Evolutionary conservation across 345 rosid genomes (phyloP), one percentile per base, ranked within the genome.

Genomic region (Dovyalis caffra): DNA sequence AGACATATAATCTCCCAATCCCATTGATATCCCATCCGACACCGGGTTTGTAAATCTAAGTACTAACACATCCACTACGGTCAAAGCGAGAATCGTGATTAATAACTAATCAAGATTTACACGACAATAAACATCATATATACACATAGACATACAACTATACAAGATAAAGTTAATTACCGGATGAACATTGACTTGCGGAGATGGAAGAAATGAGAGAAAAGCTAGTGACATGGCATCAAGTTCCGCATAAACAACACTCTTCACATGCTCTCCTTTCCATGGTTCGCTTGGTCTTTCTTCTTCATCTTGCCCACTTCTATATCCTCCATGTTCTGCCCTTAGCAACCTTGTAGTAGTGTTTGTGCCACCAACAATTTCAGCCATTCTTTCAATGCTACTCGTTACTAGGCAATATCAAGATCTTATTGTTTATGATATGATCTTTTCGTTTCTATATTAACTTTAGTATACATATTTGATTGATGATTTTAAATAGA

Each of bases 151-250:
- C n/a, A 35, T 35, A 35, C 38, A 35, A 5, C 8, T 9, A 35
- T 35, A 35, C 38, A 35, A 35, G 9, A 35, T 7, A 35, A 15
- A 1, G 14, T 23, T 21, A 57, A 5, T 64, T 70, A 86, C 85
- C 87, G 23, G 85, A 79, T 45, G 90, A 75, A 29, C 67, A 76
- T 2, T 65, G 75, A 62, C 70, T 58, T 37, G 86, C 88, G n/a
- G 87, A 83, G 63, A 85, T 73, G 57, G 88, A 77, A 66, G 90
- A 83, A 72, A 85, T 83, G 76, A 84, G 86, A 15, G 87, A 80
- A 63, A 86, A 86, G 70, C 75, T 79, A 6, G 85, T 81, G 75
- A 83, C 72, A 49, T 83, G 76, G 85, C 86, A 3, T 83, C 84
- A 57, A 79, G 84, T 2, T 85, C 88, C 11, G 79, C 82, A 35